Percentiles rank a stretch among this genome's conserved stretches.
Conservation (phyloP, 2,329 filamentous ascomycete genomes). For the Sphaerostilbella broomeana region DNA sequence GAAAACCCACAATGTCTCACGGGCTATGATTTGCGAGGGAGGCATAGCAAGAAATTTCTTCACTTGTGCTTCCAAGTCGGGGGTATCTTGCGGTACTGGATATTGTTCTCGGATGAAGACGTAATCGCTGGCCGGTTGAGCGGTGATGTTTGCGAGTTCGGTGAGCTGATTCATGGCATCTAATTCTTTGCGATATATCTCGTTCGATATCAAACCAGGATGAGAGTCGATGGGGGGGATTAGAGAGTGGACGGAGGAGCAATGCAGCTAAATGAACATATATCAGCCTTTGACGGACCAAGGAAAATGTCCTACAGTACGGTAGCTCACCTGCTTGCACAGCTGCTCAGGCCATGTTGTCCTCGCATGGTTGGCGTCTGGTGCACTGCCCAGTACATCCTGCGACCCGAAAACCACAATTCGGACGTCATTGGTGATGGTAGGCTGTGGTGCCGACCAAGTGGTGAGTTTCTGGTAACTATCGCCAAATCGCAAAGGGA, state of each 20-base stretch:
- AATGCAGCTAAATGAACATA: slow-evolving; percentile 33
- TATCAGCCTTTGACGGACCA: background rate
- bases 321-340: slow-evolving; percentile 38
- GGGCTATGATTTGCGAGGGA: slow-evolving; percentile 26
- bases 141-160: slow-evolving; percentile 24
- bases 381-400: slow-evolving; percentile 39
- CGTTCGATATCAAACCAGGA: slow-evolving; percentile 46
- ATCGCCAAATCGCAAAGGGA: slow-evolving; percentile 16
- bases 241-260: slow-evolving; percentile 40
- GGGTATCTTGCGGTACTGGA: slow-evolving; percentile 30
- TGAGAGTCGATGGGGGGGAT: slow-evolving; percentile 37
- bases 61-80: slow-evolving; percentile 41
- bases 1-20: slow-evolving; percentile 48
- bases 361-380: slow-evolving; percentile 18
- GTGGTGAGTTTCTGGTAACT: slow-evolving; percentile 21
- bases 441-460: slow-evolving; percentile 17
- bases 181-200: slow-evolving; percentile 40
- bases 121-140: slow-evolving; percentile 36
- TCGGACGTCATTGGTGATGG: slow-evolving; percentile 32
- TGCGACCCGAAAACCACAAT: slow-evolving; percentile 46
- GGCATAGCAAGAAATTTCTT: slow-evolving; percentile 38
- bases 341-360: slow-evolving; percentile 43
- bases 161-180: slow-evolving; percentile 32
- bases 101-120: slow-evolving; percentile 37
- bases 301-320: too few relatives aligned